Evolutionary conservation across 140 eudicot species (phyloP).

Genomic region (Cichorium intybus): DNA sequence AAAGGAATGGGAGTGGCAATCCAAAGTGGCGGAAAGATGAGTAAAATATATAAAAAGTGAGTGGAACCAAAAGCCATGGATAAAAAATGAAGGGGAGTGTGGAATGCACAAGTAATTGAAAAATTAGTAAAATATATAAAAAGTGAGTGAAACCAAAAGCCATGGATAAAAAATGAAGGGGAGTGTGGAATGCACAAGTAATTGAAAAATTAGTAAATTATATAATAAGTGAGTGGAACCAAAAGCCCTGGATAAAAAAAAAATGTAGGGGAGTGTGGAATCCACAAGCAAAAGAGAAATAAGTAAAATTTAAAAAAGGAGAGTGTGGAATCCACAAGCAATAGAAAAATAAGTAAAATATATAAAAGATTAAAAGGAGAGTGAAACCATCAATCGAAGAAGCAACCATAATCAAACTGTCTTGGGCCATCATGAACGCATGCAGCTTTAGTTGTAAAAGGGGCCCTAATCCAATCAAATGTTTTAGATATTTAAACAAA

Average conservation of each 20-base stretch:
- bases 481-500: constrained; percentile 6
- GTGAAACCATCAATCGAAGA: no score
- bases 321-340: constrained; percentile 13
- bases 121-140: not conserved
- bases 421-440: not conserved
- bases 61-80: not conserved
- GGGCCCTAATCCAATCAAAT: not conserved
- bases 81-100: not conserved
- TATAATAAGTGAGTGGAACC: constrained; percentile 21
- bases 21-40: no score
- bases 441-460: not conserved
- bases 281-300: constrained; percentile 1
- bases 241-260: constrained; percentile 1
- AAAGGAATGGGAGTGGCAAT: not conserved
- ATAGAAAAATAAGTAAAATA: not conserved
- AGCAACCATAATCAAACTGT: no score
- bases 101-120: constrained; percentile 3
- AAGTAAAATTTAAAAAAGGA: not conserved
- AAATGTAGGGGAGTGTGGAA: not conserved
- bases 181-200: constrained; percentile 1
- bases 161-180: not conserved
- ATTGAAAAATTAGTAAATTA: not conserved
- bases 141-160: constrained; percentile 26
- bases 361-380: not conserved
- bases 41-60: no score